A percentile compares a stretch with the other conserved stretches of the same genome.
Evolutionary conservation across 495 filamentous ascomycete genomes (phyloP).

Genomic region (Neurospora sp.): DNA sequence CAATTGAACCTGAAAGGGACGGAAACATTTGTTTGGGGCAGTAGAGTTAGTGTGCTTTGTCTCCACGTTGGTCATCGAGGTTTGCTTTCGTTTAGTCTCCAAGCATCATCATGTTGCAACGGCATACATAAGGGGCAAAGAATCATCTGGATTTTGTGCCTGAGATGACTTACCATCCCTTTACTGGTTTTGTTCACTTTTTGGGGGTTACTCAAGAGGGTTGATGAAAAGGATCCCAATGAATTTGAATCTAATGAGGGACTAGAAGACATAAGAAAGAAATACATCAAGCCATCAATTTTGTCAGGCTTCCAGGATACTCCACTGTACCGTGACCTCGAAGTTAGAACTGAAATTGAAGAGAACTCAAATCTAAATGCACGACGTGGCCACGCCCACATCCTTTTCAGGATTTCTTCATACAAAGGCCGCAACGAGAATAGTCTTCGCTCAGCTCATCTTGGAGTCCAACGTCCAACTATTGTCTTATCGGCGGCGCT

Average conservation of each 20-base stretch:
- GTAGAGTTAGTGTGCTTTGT: background rate
- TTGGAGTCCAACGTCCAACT: too few species aligned
- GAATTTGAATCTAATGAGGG: background rate
- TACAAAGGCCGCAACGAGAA: background rate
- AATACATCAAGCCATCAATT: background rate
- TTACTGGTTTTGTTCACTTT: too few species aligned
- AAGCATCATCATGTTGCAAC: too few species aligned
- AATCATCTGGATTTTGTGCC: too few species aligned
- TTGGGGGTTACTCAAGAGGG: too few species aligned
- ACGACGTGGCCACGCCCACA: background rate
- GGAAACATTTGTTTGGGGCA: background rate
- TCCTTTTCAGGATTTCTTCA: background rate
- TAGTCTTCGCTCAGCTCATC: too few species aligned
- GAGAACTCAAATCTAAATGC: background rate
- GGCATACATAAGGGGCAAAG: too few species aligned
- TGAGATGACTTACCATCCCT: too few species aligned
- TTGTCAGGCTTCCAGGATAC: background rate
- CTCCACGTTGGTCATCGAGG: background rate
- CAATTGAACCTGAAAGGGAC: background rate
- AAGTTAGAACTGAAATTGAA: background rate
- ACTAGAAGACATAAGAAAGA: background rate
- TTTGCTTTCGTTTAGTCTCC: background rate
- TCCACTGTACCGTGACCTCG: background rate
- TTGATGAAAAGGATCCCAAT: background rate
- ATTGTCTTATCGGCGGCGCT: too few species aligned